phyloP scores from a whole-genome alignment of 768 basidiomycete species.

The Hemileccinum impolitum region DNA sequence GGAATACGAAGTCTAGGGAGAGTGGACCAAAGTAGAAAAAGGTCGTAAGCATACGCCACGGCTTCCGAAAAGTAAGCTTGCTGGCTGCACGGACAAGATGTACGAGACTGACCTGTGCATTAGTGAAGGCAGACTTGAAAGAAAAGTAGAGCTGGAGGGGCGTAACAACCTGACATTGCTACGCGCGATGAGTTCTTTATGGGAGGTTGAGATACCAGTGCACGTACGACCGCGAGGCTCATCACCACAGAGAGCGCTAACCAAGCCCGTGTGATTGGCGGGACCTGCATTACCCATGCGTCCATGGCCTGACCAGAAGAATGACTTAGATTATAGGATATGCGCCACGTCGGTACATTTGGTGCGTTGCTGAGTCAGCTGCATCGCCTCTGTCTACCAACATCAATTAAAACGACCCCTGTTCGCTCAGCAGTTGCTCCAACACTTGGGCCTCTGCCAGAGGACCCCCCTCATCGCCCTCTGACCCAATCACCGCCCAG shows the following conservation, averaged over 20 bases:
- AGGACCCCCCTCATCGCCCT: conserved; percentile 64
- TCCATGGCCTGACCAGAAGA: conserved; percentile 50
- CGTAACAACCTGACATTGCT: conserved; percentile 93
- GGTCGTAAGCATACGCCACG: conserved; percentile 85
- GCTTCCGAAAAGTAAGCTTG: conserved; percentile 41
- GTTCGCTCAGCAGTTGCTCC: conserved; percentile 35
- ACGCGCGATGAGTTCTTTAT: conserved; percentile 4
- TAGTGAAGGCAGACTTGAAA: conserved; percentile 77
- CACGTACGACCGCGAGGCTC: conserved; percentile 82
- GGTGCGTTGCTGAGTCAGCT: conserved; percentile 19
- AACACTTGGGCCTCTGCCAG: conserved; percentile 50
- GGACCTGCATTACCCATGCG: conserved; percentile 88
- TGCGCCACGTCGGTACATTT: neutral
- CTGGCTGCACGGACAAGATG: neutral
- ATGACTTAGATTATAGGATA: neutral
- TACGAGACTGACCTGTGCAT: conserved; percentile 54
- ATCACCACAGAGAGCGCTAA: conserved; percentile 72
- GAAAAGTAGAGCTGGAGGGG: conserved; percentile 93
- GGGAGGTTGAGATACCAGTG: neutral
- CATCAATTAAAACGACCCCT: neutral
- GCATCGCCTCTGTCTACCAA: neutral
- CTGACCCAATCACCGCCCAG: conserved; percentile 49
- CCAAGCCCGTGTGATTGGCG: conserved; percentile 89
- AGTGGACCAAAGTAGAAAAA: conserved; percentile 97
- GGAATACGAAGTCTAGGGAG: conserved; percentile 92